Evolutionary conservation across 1,139 yeast genomes (phyloP).

Genomic region (Blastobotrys aristatus): DNA sequence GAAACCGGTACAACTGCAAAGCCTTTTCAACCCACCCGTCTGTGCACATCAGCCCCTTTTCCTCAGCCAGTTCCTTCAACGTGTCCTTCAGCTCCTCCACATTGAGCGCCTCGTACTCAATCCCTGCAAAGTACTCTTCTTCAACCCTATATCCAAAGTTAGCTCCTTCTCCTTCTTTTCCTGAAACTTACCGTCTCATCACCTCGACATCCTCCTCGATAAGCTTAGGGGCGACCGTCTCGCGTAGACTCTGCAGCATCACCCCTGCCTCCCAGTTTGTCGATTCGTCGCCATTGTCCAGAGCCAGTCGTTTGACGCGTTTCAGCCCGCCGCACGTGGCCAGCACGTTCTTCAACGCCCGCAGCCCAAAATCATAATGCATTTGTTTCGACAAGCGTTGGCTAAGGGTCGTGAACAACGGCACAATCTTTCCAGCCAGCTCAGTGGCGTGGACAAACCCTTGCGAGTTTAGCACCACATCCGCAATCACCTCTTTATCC

Average conservation of each 20-base stretch:
- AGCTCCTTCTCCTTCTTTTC: background rate
- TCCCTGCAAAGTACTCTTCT: constrained; percentile 29
- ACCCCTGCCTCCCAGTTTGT: constrained; percentile 42
- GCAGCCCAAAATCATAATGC: constrained; percentile 88
- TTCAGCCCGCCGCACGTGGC: constrained; percentile 52
- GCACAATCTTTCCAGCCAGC: constrained; percentile 50
- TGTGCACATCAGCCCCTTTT: constrained; percentile 30
- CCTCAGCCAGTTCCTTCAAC: constrained; percentile 26
- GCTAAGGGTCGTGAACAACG: constrained; percentile 48
- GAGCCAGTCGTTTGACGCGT: constrained; percentile 24
- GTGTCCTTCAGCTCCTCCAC: constrained; percentile 19
- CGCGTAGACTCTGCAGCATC: constrained; percentile 50
- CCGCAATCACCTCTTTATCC: constrained; percentile 64
- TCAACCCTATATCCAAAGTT: constrained; percentile 26
- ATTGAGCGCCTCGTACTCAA: constrained; percentile 23
- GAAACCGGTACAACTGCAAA: constrained; percentile 58
- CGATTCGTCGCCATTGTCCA: constrained; percentile 3
- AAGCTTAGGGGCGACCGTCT: constrained; percentile 63
- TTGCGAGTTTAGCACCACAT: constrained; percentile 65
- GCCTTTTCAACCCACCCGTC: constrained; percentile 53
- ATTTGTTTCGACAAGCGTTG: constrained; percentile 45
- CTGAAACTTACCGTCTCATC: constrained; percentile 32
- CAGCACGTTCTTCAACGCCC: constrained; percentile 69
- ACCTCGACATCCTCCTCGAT: constrained; percentile 45
- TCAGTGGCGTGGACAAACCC: constrained; percentile 53